These are phyloP conservation scores for Hyaloscypha variabilis DNA, from an alignment of 495 filamentous ascomycete genomes.

Conservation along the genomic window DNA sequence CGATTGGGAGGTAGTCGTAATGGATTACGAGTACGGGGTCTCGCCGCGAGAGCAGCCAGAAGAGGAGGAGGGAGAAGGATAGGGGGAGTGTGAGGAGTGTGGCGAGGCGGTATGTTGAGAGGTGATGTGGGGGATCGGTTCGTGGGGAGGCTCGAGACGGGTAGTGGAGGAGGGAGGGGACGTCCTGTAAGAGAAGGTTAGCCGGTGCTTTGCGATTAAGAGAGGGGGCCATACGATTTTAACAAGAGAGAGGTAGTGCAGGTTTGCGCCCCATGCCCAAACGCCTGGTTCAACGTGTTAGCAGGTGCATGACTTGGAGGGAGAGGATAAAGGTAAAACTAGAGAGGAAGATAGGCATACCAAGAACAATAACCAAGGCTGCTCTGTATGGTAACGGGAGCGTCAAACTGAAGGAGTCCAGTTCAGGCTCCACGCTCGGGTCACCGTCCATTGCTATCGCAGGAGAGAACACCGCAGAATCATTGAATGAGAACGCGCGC, in stretches of 20 bases:
- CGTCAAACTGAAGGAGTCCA: conserved; percentile 82
- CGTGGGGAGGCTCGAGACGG: conserved; percentile 62
- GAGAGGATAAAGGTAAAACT: background rate
- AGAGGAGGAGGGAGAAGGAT: conserved; percentile 67
- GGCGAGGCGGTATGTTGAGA: conserved; percentile 81
- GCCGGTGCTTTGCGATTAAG: background rate
- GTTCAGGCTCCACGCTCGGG: conserved; percentile 74
- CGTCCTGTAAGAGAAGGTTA: conserved; percentile 54
- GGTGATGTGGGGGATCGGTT: conserved; percentile 70
- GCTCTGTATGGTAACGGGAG: conserved; percentile 87
- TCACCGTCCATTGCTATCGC: conserved; percentile 73
- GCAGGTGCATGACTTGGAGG: background rate
- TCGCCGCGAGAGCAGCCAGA: conserved; percentile 80
- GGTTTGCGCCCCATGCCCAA: conserved; percentile 89
- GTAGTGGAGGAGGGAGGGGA: conserved; percentile 78
- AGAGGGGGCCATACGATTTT: conserved; percentile 61
- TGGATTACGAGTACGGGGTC: conserved; percentile 64
- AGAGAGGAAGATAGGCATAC: conserved; percentile 46
- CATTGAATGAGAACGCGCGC: background rate
- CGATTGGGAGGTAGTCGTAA: conserved; percentile 81
- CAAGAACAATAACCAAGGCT: conserved; percentile 76
- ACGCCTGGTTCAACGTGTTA: conserved; percentile 58
- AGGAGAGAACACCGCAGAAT: conserved; percentile 32
- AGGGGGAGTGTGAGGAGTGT: conserved; percentile 72
- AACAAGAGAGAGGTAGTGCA: conserved; percentile 73